phyloP scores from a whole-genome alignment of 441 rosid species.

The Erysimum cheiri region DNA sequence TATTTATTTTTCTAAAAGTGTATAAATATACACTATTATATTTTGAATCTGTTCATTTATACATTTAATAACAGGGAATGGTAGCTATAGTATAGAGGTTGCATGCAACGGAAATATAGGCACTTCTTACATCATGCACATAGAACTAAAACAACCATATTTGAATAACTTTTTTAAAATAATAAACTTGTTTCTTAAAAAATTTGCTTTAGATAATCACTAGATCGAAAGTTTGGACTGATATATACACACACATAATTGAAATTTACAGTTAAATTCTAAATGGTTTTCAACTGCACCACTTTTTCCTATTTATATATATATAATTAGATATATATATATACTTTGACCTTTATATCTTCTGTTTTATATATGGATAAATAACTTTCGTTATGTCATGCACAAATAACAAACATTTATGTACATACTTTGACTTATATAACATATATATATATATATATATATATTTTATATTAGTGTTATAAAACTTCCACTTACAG shows the following conservation, averaged over 20 bases:
- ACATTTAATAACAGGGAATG: constrained; percentile 10
- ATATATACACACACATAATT: too few relatives aligned
- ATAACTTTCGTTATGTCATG: constrained; percentile 22
- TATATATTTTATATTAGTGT: not conserved
- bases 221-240: not conserved
- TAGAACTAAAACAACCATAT: not conserved
- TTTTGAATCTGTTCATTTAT: constrained; percentile 11
- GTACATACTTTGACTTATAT: constrained; percentile 26
- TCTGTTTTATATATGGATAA: not conserved
- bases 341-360: not conserved
- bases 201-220: not conserved
- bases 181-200: not conserved
- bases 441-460: not conserved
- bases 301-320: not conserved
- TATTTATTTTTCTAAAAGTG: not conserved
- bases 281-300: constrained; percentile 2
- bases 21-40: not conserved
- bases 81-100: constrained; percentile 15
- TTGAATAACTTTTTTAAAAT: too few relatives aligned
- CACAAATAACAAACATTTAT: constrained; percentile 10
- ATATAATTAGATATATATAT: not conserved
- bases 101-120: constrained; percentile 18
- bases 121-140: constrained; percentile 21
- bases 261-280: not conserved
- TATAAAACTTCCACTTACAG: constrained; percentile 26